Base-by-base conservation (phyloP, 108 stramenopile species). In the Conticribra weissflogii region DNA sequence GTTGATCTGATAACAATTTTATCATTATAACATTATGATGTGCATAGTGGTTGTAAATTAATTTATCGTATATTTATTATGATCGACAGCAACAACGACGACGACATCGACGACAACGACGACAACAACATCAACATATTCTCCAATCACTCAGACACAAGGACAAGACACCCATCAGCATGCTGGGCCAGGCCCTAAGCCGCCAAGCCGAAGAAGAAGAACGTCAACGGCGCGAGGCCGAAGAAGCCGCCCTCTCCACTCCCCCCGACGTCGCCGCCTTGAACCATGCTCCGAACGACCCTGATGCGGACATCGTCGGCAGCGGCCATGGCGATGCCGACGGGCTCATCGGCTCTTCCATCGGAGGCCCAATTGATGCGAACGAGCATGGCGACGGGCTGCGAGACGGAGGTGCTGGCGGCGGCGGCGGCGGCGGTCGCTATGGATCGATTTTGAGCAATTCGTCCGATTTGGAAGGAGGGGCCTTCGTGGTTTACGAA, bases 181-280 rank as follows among this genome's bases (percentile, higher is more conserved):
- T 76, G 75, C 54, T 76, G 23, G 75, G 68, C 32, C 51, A 59
- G 44, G 60, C 58, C 2, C 48, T 76, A 34, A 68, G 51, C 46
- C 71, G 46, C 3, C 62, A 72, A 56, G 71, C 67, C 31, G 75
- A 76, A 61, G 68, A 68, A 55, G 75, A 76, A 45, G 66, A 76
- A 29, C 75, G 74, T 2, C 72, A 64, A 34, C 64, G 49, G 33
- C 72, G 59, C 52, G 59, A 58, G 19, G 55, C 47, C 8, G 36
- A 5, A 41, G 55, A 30, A 23, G 55, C 52, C 16, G 18, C 46
- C 21, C 54, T 46, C 25, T 33, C 49, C 12, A 58, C 65, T 57
- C 28, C 64, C 15, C 14, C 52, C 36, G 53, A 18, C 8, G 53
- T 54, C 15, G 18, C 18, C 25, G 22, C 53, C 15, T 15, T 2